Evolutionary conservation across 2,329 filamentous ascomycete genomes (phyloP), one percentile per base, ranked within the genome.

Genomic region (Incumbomyces lentus): DNA sequence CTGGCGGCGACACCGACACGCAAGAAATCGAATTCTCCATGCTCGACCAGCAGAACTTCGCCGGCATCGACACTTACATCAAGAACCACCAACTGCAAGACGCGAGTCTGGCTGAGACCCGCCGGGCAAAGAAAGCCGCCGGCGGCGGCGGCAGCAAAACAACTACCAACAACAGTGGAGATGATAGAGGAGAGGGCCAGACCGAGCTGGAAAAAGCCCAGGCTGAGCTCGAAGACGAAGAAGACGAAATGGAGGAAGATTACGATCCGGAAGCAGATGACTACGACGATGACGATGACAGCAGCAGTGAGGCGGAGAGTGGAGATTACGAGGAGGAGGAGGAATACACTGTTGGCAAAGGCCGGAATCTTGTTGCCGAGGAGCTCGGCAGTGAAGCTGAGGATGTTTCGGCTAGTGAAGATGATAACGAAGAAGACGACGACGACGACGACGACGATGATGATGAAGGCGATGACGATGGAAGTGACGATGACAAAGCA

Each of bases 11-110:
- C 1, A 17, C 37, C 3, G 51, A 55, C 31, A 52, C 48, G n/a
- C 69, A 76, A 55, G 78, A 82, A 52, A 67, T 78, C 14, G 79
- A 82, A 53, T 79, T 82, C 53, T 73, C 72, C 35, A 82, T 82
- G 78, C 65, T 82, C 35, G 79, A 82, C 52, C 78, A 82, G 56
- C 74, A 71, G 7, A 75, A 82, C 56, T 81, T 74, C 53, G 66
- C 69, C 0, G 77, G 76, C 13, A 81, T 82, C 40, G 78, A 81
- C 52, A 66, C 68, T 4, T 82, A 81, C 52, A 68, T 82, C 48
- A 78, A 78, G 59, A 67, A 70, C 26, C 77, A 81, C 56, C 68
- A 70, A 5, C 63, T 82, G 29, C 77, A 82, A 46, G 79, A 82
- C 57, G 75, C 78, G 2, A 79, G 75, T 57, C 68, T 82, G 62